Evolutionary conservation across 2,329 filamentous ascomycete genomes (phyloP).

Genomic region (Hymenoscyphus salicellus): DNA sequence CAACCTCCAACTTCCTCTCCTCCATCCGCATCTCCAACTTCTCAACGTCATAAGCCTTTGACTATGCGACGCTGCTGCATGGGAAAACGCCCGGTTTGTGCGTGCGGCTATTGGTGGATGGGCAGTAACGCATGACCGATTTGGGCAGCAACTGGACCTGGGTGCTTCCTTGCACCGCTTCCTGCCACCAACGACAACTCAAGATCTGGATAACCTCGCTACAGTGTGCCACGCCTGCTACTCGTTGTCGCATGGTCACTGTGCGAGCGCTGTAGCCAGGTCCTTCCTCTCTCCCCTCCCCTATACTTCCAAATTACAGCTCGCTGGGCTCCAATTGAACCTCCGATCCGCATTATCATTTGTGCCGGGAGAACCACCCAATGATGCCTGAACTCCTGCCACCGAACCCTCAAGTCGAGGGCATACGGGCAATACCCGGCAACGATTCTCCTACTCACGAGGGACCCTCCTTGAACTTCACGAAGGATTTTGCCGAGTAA

Average conservation of each 20-base stretch:
- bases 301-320: background rate
- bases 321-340: constrained; percentile 3
- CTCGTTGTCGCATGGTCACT: background rate
- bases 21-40: background rate
- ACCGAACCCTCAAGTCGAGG: background rate
- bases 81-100: background rate
- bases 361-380: background rate
- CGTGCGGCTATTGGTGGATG: background rate
- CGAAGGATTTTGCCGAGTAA: background rate
- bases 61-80: background rate
- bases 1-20: no score
- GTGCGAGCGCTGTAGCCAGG: background rate
- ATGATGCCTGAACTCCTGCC: constrained; percentile 3
- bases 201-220: background rate
- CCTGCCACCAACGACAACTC: background rate
- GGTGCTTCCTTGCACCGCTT: background rate
- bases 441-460: background rate
- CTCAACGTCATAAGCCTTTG: background rate
- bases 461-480: background rate
- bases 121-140: background rate
- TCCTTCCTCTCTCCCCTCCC: background rate
- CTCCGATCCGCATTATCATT: background rate
- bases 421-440: constrained; percentile 1
- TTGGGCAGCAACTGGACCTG: background rate
- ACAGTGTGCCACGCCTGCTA: background rate